Evolutionary conservation across 169 alveolate genomes (phyloP).

Genomic region (Plasmodium fragile): DNA sequence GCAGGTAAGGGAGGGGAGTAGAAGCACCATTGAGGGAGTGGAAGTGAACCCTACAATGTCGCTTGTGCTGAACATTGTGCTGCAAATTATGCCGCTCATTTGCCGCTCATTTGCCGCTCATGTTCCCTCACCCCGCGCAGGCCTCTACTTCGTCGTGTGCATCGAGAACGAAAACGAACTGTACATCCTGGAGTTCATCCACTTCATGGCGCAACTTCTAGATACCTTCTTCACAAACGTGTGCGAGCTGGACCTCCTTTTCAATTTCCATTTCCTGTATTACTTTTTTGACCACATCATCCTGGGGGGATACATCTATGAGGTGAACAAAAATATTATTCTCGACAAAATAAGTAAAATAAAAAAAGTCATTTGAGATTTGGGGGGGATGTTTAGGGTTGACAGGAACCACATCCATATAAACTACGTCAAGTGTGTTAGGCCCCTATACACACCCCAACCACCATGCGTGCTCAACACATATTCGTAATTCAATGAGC

Average conservation of each 20-base stretch:
- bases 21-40: background rate
- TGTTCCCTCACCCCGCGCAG: no score
- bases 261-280: constrained; percentile 92
- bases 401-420: background rate
- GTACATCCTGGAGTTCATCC: constrained; percentile 90
- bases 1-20: constrained; percentile 80
- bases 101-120: no score
- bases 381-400: background rate
- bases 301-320: constrained; percentile 91
- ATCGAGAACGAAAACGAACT: constrained; percentile 94
- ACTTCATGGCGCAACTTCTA: constrained; percentile 92
- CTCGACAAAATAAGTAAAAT: constrained; percentile 51
- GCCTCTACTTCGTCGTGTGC: constrained; percentile 92
- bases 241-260: constrained; percentile 94
- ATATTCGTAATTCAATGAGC: background rate
- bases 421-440: background rate
- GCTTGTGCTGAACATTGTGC: background rate
- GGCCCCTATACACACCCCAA: background rate
- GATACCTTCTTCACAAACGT: constrained; percentile 95
- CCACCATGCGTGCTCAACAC: background rate
- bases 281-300: constrained; percentile 92
- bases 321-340: constrained; percentile 88
- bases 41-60: background rate
- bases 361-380: constrained; percentile 13
- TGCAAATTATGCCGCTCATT: background rate